Base-by-base conservation (phyloP, 1,284 basidiomycete species). In the Fistulinella cinereoalba region DNA sequence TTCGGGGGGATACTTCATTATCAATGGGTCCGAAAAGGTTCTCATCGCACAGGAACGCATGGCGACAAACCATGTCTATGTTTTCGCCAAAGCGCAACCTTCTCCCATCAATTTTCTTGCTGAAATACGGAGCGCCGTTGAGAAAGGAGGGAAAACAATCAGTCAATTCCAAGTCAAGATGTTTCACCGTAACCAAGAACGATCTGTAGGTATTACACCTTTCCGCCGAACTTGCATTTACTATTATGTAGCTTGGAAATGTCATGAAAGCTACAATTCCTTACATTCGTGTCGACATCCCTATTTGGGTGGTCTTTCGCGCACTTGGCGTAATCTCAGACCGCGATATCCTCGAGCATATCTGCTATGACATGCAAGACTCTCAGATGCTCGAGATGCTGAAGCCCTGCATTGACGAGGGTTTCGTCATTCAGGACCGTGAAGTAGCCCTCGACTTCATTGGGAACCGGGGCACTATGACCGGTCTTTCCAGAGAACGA, bases 21-120 rank as follows among this genome's bases (percentile, higher is more conserved):
- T 99, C 43, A 98, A 97, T 68, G 97, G 97, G 12, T 99, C 97
- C 16, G 97, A 99, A 71, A 99, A 99, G 74, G 97, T 99, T 60
- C 99, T 99, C 56, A 77, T 99, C 49, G 96, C 99, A 2, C 97
- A 99, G 68, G 97, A 99, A 68, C 97, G 99, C 71, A 73, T 99
- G 60, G 95, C 92, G 76, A 99, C 99, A 76, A 99, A 99, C 71
- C 83, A 97, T 62, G 97, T 99, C 59, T 99, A 99, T 68, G 95
- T 98, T 49, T 99, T 99, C 67, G 93, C 95, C 49, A 99, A 99
- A 69, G 92, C 92, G 0, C 91, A 97, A 49, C 97, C 97, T 2
- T 95, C 93, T 6, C 92, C 95, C 8, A 92, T 97, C 65, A 96
- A 88, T 55, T 97, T 93, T 71, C 80, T 98, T 41, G 94, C 96